phyloP scores from a whole-genome alignment of 1,139 yeast genomes.

The Yamadazyma friedrichii region DNA sequence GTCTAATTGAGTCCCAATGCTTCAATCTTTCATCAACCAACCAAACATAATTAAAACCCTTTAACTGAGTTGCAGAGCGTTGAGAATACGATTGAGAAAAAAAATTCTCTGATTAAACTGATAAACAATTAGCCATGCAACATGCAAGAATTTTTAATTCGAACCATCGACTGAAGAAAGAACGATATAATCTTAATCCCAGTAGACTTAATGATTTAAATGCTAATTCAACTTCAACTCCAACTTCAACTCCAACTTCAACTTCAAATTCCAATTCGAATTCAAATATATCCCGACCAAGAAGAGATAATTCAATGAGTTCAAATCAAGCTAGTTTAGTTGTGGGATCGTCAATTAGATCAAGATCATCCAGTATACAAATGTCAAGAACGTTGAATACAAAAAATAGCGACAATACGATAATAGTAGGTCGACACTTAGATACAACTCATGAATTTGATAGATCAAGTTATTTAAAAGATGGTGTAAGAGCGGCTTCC shows the following conservation, averaged over 20 bases:
- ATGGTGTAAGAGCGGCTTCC: slow-evolving; percentile 8
- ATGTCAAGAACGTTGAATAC: slow-evolving; percentile 11
- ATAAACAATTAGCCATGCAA: slow-evolving; percentile 19
- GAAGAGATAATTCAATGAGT: slow-evolving; percentile 16
- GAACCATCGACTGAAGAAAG: slow-evolving; percentile 1
- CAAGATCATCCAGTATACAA: slow-evolving; percentile 15
- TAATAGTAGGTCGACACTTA: slow-evolving; percentile 15
- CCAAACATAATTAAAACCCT: too few relatives aligned
- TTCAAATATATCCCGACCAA: slow-evolving; percentile 4
- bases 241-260: slow-evolving; percentile 25
- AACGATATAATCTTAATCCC: slow-evolving; percentile 5
- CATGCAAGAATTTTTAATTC: slow-evolving; percentile 27
- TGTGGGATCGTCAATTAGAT: slow-evolving; percentile 16
- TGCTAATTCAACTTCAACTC: slow-evolving; percentile 9
- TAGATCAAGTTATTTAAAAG: slow-evolving; percentile 8
- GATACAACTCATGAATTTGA: slow-evolving; percentile 11
- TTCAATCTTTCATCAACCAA: too few relatives aligned
- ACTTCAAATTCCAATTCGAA: slow-evolving; percentile 1
- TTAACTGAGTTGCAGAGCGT: background rate
- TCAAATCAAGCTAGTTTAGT: slow-evolving; percentile 23
- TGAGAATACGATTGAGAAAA: slow-evolving; percentile 1
- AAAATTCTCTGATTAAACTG: slow-evolving; percentile 3
- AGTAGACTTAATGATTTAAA: background rate
- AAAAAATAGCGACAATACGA: slow-evolving; percentile 15
- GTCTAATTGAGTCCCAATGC: too few relatives aligned